Base-by-base conservation (phyloP, 1,284 basidiomycete genomes). In the Malassezia cuniculi region DNA sequence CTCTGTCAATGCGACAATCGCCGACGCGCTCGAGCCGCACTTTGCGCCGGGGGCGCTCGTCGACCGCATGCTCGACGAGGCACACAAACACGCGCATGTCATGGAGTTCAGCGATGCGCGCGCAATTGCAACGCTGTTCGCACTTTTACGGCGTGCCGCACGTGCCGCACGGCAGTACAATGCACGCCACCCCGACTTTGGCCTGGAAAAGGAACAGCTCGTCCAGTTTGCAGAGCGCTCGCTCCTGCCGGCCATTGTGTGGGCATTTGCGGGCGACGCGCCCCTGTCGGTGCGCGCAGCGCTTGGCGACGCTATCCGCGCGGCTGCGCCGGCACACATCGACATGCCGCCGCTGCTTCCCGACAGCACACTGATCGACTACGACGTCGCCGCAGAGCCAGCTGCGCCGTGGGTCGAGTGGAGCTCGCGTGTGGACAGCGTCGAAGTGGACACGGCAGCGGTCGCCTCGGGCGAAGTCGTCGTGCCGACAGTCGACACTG, bases 191-290 rank as follows among this genome's bases (percentile, higher is more conserved):
- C 73, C 82, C 8, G 93, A 97, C 70, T 99, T 99, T 71, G 90
- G 89, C 5, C 75, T 99, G 18, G 57, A 79, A 0, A 67, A 72
- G 0, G 89, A 94, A 50, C 80, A 80, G 32, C 75, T 93, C 37
- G 84, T 93, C 65, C 78, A 84, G 52, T 97, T 94, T 60, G 80
- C 89, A 26, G 78, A 78, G 26, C 89, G 89, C 60, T 78, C 86
- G n/a, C 71, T 99, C 12, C 75, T 95, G 4, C 76, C 95, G 62
- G 85, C 78, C 66, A 78, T 97, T 51, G 82, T 97, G 31, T 99
- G 93, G 93, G 85, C 93, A 0, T 94, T 97, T 68, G 84, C 87
- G 20, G 94, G 94, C 24, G 94, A 99, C 61, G 81, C 86, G 15
- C 84, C 84, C 59, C 73, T 94, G 33, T 85, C 89, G 47, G 72